A percentile compares a stretch with the other conserved stretches of the same genome.
These are phyloP conservation scores for Ophiostoma australiae DNA, from an alignment of 2,329 filamentous ascomycete genomes.

Conservation along the genomic window DNA sequence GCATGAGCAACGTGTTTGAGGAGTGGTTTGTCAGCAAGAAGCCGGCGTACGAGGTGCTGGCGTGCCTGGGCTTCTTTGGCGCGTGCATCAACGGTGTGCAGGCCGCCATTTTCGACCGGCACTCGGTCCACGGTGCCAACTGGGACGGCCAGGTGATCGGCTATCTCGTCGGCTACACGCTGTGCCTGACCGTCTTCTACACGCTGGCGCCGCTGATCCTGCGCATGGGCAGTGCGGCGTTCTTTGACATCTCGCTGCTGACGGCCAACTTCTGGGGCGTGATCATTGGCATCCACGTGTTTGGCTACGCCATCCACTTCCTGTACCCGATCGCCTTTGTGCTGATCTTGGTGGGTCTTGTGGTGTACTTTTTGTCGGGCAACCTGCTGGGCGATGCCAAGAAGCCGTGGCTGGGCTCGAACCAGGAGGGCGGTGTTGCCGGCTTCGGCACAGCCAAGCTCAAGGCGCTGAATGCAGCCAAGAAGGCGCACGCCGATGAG, in stretches of 20 bases:
- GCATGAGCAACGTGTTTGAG: conserved; percentile 83
- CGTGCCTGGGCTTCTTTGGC: conserved; percentile 83
- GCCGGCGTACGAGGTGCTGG: conserved; percentile 88
- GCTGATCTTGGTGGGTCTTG: conserved; percentile 77
- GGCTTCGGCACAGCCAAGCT: conserved; percentile 83
- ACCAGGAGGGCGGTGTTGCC: conserved; percentile 74
- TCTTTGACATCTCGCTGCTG: conserved; percentile 92
- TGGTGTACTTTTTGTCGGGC: conserved; percentile 82
- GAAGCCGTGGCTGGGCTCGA: conserved; percentile 90
- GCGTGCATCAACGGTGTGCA: conserved; percentile 88
- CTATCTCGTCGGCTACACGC: conserved; percentile 85
- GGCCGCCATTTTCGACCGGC: conserved; percentile 84
- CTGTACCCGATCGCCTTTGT: conserved; percentile 96
- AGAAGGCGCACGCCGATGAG: conserved; percentile 36
- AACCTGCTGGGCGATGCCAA: conserved; percentile 77
- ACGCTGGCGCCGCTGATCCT: conserved; percentile 79
- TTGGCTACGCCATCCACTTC: conserved; percentile 74
- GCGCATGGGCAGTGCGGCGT: conserved; percentile 83
- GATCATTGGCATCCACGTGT: conserved; percentile 83
- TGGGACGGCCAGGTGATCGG: conserved; percentile 67
- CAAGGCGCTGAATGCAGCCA: conserved; percentile 59
- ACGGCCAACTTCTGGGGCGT: conserved; percentile 98
- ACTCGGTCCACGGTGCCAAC: conserved; percentile 58
- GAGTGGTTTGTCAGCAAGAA: conserved; percentile 87
- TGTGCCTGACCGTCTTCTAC: conserved; percentile 82